Evolutionary conservation across 116 monocot genomes (phyloP), one percentile per base, ranked within the genome.

Genomic region (Trichopus zeylanicus): DNA sequence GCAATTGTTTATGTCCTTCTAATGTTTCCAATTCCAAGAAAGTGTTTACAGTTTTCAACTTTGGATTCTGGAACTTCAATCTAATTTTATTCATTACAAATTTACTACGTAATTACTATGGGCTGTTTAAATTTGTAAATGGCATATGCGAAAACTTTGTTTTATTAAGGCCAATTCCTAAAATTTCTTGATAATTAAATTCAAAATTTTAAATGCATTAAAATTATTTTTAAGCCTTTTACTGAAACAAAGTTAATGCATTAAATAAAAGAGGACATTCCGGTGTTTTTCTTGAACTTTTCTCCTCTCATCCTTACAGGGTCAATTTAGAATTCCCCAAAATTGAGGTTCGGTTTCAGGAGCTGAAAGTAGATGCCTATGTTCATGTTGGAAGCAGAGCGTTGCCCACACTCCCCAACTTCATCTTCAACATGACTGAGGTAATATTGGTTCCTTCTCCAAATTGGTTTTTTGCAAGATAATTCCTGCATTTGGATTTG

Each of bases 331-430:
- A 88, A 46, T 88, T 99, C 74, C 99, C 99, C 16, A 92, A 85
- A 62, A 88, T 99, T 56, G 99, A 99, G 70, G 92, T 99, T 29
- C 70, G 92, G 30, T 99, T 83, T 68, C 67, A 99, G 75, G 63
- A 88, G 31, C 74, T 99, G 38, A 88, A 79, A 30, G 88, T 99
- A 27, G 92, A 88, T 64, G 80, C 92, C 34, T 81, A 78, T 64
- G 85, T 88, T 65, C 88, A 92, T 68, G 81, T 83, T 53, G 99
- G 99, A 55, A 99, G 88, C 75, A 77, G 99, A 66, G 99, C 99
- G 39, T 69, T 99, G 48, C 99, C 99, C 4, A 99, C 99, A 4
- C 85, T 99, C 51, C 86, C 99, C 48, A 99, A 99, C 68, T 99
- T 92, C 62, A 68, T 99, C 20, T 78, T 63, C 31, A 99, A 99